phyloP scores from a whole-genome alignment of 768 basidiomycete species.

The Leccinellum rugosiceps region DNA sequence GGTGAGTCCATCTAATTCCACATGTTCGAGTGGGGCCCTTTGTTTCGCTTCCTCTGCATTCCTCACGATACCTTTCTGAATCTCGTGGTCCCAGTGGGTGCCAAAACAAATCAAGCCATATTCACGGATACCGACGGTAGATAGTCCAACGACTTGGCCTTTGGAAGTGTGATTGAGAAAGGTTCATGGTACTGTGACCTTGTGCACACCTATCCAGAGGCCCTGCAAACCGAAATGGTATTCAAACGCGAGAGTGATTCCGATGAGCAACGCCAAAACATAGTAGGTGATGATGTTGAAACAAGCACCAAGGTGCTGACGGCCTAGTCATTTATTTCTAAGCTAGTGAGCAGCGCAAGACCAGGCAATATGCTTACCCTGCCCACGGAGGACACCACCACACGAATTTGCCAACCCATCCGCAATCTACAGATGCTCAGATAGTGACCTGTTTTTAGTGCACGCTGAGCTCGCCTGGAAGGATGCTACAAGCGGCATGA shows the following conservation, averaged over 20 bases:
- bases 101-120: slow-evolving; percentile 57
- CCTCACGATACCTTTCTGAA: slow-evolving; percentile 38
- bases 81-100: slow-evolving; percentile 48
- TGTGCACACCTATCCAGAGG: slow-evolving; percentile 45
- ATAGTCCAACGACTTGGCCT: slow-evolving; percentile 74
- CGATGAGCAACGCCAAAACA: slow-evolving; percentile 49
- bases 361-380: slow-evolving; percentile 29
- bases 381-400: slow-evolving; percentile 47
- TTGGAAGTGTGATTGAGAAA: slow-evolving; percentile 11
- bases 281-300: slow-evolving; percentile 72
- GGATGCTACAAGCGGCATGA: slow-evolving; percentile 54
- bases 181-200: not conserved
- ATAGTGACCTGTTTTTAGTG: not conserved
- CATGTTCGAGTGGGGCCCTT: slow-evolving; percentile 20
- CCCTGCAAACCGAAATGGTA: slow-evolving; percentile 44
- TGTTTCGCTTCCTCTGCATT: slow-evolving; percentile 35
- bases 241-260: slow-evolving; percentile 49
- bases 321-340: slow-evolving; percentile 26
- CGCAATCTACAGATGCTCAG: slow-evolving; percentile 37
- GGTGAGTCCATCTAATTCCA: slow-evolving; percentile 12
- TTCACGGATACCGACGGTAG: slow-evolving; percentile 67
- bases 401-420: slow-evolving; percentile 53
- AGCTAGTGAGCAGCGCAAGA: not conserved
- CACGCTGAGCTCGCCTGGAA: slow-evolving; percentile 39
- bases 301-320: slow-evolving; percentile 70